Evolutionary conservation across 2,329 filamentous ascomycete species (phyloP), one percentile per base, ranked within the genome.

Genomic region (Clarireedia monteithiana): DNA sequence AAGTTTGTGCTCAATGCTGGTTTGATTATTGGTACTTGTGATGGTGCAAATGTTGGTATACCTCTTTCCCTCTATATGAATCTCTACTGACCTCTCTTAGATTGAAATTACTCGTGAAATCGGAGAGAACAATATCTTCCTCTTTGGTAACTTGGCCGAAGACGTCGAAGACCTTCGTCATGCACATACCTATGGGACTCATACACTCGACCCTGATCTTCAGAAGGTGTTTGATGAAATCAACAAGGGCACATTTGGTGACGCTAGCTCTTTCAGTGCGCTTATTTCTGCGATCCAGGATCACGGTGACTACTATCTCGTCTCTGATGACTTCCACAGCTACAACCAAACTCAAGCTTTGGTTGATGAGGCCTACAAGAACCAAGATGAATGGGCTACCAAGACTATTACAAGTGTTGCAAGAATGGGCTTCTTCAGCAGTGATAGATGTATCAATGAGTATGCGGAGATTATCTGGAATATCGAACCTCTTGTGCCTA

Each of bases 401-500:
- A 96, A 96, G 81, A 86, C 82, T 61, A 97, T 99, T 68, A 85
- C 82, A 44, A 88, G 88, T 58, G 94, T 99, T 17, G 81, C 90
- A 6, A 80, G 91, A 42, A 99, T 99, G 94, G 94, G 92, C 39
- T 97, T 97, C 82, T 97, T 97, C 77, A 91, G 85, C 64, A 92
- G 88, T 61, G 92, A 97, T 71, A 82, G 92, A 40, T 96, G 92
- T 74, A 96, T 97, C 71, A 89, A 92, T 67, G 91, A 96, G 78
- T 99, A 99, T 74, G 94, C 94, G 0, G 92, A 99, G 71, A 85
- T 80, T 61, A 96, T 99, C 71, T 99, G 94, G 94, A 97, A 97
- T 68, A 78, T 96, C 40, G 92, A 97, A 77, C 91, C 92, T 9
- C 53, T 69, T 34, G n/a, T 23, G 27, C 26, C 52, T 3, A 26